Evolutionary conservation across 768 basidiomycete species (phyloP).

Genomic region (Tricholoma sp.): DNA sequence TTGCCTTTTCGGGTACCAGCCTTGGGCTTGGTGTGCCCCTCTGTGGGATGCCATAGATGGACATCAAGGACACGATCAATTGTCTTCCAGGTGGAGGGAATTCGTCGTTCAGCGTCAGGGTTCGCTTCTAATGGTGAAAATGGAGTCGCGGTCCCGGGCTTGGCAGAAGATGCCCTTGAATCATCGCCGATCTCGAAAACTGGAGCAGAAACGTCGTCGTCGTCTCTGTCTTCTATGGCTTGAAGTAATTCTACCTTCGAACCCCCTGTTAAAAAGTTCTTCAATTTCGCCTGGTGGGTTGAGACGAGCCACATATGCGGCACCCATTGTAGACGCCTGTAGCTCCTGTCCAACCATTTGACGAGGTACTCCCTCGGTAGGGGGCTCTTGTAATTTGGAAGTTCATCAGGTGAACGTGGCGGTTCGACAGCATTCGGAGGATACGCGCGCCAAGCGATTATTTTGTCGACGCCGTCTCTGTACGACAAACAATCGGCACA

Average conservation of each 20-base stretch:
- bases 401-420: constrained; percentile 28
- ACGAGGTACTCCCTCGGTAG: constrained; percentile 91
- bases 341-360: constrained; percentile 82
- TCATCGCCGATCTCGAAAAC: constrained; percentile 41
- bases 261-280: constrained; percentile 70
- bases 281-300: constrained; percentile 59
- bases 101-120: constrained; percentile 65
- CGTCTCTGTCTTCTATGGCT: constrained; percentile 31
- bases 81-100: constrained; percentile 81
- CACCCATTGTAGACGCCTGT: constrained; percentile 80
- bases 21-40: constrained; percentile 15
- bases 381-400: constrained; percentile 47
- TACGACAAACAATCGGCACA: constrained; percentile 79
- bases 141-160: constrained; percentile 23
- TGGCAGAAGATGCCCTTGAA: constrained; percentile 28
- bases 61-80: constrained; percentile 91
- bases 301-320: constrained; percentile 87
- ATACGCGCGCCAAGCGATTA: constrained; percentile 88
- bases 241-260: constrained; percentile 62
- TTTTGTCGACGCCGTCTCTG: constrained; percentile 67
- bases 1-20: constrained; percentile 21
- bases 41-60: constrained; percentile 53
- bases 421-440: constrained; percentile 61
- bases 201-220: constrained; percentile 16
- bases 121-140: constrained; percentile 35